Evolutionary conservation across 1,139 yeast species (phyloP).

Genomic region (Arxiozyma telluris): DNA sequence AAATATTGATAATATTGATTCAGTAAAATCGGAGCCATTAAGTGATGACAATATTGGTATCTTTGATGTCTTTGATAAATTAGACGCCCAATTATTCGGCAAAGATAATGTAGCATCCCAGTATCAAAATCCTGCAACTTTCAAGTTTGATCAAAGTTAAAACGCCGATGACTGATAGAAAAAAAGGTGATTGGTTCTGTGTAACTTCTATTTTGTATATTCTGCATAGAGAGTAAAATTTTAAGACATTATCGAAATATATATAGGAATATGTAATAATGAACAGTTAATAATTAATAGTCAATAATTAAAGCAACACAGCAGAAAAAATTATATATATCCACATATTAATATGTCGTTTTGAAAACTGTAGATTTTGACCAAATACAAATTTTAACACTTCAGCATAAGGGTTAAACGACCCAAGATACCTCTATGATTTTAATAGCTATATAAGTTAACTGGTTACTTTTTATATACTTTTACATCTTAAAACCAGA

Average conservation of each 20-base stretch:
- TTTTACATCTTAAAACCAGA: not conserved
- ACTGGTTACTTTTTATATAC: not conserved
- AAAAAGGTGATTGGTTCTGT: not conserved
- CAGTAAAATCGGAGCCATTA: not conserved
- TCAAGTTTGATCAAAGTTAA: not conserved
- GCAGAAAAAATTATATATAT: not conserved
- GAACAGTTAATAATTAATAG: not conserved
- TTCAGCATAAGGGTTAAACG: not conserved
- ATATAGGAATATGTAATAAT: too few relatives aligned
- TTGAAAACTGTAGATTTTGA: too few relatives aligned
- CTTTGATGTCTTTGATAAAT: slow-evolving; percentile 75
- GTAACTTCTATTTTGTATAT: too few relatives aligned
- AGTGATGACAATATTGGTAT: slow-evolving; percentile 24
- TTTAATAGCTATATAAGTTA: not conserved
- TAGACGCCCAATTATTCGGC: slow-evolving; percentile 79
- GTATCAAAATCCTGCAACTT: slow-evolving; percentile 33
- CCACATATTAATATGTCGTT: too few relatives aligned
- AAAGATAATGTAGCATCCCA: slow-evolving; percentile 33
- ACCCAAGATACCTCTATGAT: too few relatives aligned
- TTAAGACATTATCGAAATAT: too few relatives aligned
- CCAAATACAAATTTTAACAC: too few relatives aligned
- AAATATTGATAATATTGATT: not conserved
- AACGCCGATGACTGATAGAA: not conserved
- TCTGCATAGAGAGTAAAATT: too few relatives aligned
- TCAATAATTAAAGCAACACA: not conserved